Base-by-base conservation (phyloP, 2,329 filamentous ascomycete species). In the Cercospora zeae-maydis region DNA sequence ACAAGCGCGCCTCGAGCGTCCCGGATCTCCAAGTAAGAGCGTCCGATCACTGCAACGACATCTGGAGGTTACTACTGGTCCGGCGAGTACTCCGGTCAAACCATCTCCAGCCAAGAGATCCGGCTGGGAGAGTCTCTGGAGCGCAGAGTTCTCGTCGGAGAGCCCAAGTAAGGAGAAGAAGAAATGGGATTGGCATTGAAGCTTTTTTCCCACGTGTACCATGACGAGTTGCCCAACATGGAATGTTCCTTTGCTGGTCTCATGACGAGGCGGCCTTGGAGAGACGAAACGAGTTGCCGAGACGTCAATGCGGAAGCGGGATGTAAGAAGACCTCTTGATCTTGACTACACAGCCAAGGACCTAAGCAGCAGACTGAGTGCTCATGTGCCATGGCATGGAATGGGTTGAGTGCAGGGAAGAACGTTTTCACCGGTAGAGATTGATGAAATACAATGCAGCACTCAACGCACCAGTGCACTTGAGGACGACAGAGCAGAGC, bases 41-140 rank as follows among this genome's bases (percentile, higher is more conserved):
- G 65, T 74, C 2, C 66, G 71, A 24, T 74, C 71, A 19, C 62
- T 74, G 45, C 73, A 74, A 57, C 65, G 66, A 36, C 73, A 75
- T 62, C 55, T 61, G 33, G 58, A 64, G 7, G 62, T 49, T 24
- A 37, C 67, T 14, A 63, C 64, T 9, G 60, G 34, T 13, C 67
- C 67, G 45, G 61, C 37, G 8, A 67, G 63, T 49, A 66, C 67
- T 9, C 62, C 61, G 27, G 67, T 70, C 58, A 51, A 60, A 27
- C 39, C 51, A 49, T 61, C 52, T 5, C 31, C 57, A 11, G 59
- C 54, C 24, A 63, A 63, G 53, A 69, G 67, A 57, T 54, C 61
- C 19, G 68, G 62, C 0, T 74, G 73, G 72, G 72, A 74, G 66
- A 70, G 65, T 63, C 39, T 75, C 9, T 75, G 71, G 69, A 69